These are phyloP conservation scores for Phaeophleospora eucalypticola DNA, from an alignment of 2,329 filamentous ascomycete genomes.

Conservation along the genomic window DNA sequence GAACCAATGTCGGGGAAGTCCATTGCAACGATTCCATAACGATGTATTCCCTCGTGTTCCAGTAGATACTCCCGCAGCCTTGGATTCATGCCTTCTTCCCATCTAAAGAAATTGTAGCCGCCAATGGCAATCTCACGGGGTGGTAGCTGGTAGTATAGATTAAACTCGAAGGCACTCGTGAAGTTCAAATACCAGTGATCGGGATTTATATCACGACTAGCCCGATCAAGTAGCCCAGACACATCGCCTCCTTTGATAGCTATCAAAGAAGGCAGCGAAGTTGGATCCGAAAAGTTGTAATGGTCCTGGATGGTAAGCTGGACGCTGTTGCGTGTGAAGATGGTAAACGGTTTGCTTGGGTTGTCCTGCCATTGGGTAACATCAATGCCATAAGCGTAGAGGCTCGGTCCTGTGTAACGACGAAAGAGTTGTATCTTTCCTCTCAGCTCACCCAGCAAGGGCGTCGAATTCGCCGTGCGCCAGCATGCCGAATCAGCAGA, in stretches of 20 bases:
- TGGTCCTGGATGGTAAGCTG: slow-evolving; percentile 46
- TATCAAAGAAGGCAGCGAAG: slow-evolving; percentile 39
- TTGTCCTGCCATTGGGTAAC: slow-evolving; percentile 35
- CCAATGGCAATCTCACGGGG: slow-evolving; percentile 42
- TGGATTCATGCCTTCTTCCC: slow-evolving; percentile 45
- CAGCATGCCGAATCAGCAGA: slow-evolving; percentile 25
- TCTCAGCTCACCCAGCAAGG: slow-evolving; percentile 30
- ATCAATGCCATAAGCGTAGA: slow-evolving; percentile 31
- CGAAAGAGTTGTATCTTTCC: slow-evolving; percentile 36
- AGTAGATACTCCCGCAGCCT: slow-evolving; percentile 34
- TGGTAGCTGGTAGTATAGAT: slow-evolving; percentile 33
- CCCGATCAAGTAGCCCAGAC: slow-evolving; percentile 35
- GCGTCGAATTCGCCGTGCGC: slow-evolving; percentile 34
- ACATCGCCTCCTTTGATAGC: slow-evolving; percentile 39
- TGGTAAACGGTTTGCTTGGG: slow-evolving; percentile 32
- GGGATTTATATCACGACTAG: slow-evolving; percentile 25
- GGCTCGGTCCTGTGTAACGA: slow-evolving; percentile 25
- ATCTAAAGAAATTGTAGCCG: slow-evolving; percentile 40
- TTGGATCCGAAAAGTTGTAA: slow-evolving; percentile 41
- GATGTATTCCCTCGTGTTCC: slow-evolving; percentile 24
- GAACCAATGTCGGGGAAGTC: slow-evolving; percentile 37
- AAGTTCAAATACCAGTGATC: slow-evolving; percentile 44
- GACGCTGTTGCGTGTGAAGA: slow-evolving; percentile 37
- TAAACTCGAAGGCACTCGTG: slow-evolving; percentile 44
- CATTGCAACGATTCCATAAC: slow-evolving; percentile 35